These are phyloP conservation scores for Pleurotus tuber-regium DNA, from an alignment of 768 basidiomycete species.

Conservation along the genomic window DNA sequence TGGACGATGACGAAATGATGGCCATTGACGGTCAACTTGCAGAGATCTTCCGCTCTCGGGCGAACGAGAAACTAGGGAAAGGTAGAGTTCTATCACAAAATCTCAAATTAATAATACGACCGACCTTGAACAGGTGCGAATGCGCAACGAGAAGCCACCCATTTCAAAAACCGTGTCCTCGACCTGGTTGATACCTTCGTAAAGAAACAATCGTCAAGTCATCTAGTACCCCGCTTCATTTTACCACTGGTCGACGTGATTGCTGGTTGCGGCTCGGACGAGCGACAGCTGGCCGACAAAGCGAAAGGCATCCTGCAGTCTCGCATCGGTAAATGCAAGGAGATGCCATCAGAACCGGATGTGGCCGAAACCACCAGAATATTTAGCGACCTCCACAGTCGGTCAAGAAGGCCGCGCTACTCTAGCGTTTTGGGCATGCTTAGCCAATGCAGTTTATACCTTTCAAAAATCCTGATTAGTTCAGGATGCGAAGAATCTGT, in stretches of 20 bases:
- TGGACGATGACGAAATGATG: conserved; percentile 99
- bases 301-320: conserved; percentile 74
- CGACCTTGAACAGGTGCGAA: conserved; percentile 45
- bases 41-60: conserved; percentile 74
- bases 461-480: conserved; percentile 49
- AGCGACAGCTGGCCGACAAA: conserved; percentile 88
- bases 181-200: conserved; percentile 90
- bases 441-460: conserved; percentile 67
- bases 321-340: conserved; percentile 74
- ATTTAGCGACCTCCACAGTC: conserved; percentile 63
- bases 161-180: conserved; percentile 95
- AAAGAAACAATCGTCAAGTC: conserved; percentile 74
- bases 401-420: conserved; percentile 66
- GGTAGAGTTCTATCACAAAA: conserved; percentile 34
- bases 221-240: conserved; percentile 63
- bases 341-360: conserved; percentile 49
- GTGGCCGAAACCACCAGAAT: conserved; percentile 41
- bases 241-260: conserved; percentile 77
- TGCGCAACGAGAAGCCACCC: conserved; percentile 83
- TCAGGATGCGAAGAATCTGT: conserved; percentile 44
- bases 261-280: conserved; percentile 64
- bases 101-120: background rate
- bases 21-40: conserved; percentile 91
- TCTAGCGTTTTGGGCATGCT: conserved; percentile 63
- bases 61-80: conserved; percentile 62